These are phyloP conservation scores for Byssoonygena ceratinophila DNA, from an alignment of 2,329 filamentous ascomycete species.

Conservation along the genomic window DNA sequence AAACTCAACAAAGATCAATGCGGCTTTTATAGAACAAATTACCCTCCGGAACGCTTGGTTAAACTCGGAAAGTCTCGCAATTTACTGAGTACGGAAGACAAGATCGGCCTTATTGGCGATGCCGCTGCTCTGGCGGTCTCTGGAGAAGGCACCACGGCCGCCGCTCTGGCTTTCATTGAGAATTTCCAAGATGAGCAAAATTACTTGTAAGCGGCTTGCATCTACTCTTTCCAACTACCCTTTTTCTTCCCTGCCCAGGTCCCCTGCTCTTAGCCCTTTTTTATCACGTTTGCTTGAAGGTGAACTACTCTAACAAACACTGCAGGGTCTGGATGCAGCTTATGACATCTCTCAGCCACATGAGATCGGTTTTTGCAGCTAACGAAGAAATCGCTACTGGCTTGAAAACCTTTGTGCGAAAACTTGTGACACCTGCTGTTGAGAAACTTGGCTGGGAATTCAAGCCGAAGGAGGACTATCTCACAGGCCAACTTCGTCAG, in stretches of 20 bases:
- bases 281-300: no score
- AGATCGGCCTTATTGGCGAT: conserved; percentile 84
- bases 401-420: conserved; percentile 66
- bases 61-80: conserved; percentile 69
- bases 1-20: conserved; percentile 85
- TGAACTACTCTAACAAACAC: conserved; percentile 17
- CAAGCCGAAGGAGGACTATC: conserved; percentile 64
- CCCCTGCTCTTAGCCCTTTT: no score
- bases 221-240: no score
- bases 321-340: conserved; percentile 71
- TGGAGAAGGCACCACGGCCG: conserved; percentile 70
- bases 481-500: conserved; percentile 71
- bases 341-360: conserved; percentile 60
- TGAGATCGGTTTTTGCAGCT: conserved; percentile 76
- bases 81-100: conserved; percentile 71
- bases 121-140: conserved; percentile 81
- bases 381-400: conserved; percentile 61
- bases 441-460: conserved; percentile 81
- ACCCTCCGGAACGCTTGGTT: conserved; percentile 69
- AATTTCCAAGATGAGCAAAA: conserved; percentile 73
- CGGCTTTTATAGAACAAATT: conserved; percentile 88
- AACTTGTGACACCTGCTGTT: conserved; percentile 63
- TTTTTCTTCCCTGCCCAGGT: no score
- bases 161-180: conserved; percentile 71
- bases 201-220: conserved; percentile 50